A percentile compares a stretch with the other conserved stretches of the same genome.
Evolutionary conservation across 2,329 filamentous ascomycete species (phyloP).

Genomic region (Alternaria rosae): DNA sequence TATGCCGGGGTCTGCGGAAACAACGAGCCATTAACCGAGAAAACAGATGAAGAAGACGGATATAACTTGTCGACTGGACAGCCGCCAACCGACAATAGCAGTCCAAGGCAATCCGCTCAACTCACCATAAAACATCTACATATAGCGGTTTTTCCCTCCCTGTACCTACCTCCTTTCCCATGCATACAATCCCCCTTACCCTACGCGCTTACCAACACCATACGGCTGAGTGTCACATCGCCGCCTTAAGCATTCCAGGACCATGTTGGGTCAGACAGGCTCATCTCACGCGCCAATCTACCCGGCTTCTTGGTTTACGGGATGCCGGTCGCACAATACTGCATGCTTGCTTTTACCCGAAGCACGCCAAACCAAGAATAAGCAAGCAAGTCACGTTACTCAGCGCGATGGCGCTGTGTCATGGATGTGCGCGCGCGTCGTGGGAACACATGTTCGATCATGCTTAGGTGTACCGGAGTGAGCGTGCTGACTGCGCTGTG

Average conservation of each 20-base stretch:
- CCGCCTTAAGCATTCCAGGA: neutral
- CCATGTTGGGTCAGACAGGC: neutral
- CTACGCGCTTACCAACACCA: neutral
- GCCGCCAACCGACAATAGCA: neutral
- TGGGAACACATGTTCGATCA: constrained; percentile 10
- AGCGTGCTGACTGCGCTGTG: constrained; percentile 4
- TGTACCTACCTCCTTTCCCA: neutral
- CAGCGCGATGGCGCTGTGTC: neutral
- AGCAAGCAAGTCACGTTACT: neutral
- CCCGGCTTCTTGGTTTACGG: neutral
- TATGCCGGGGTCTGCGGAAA: neutral
- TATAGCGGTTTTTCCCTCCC: neutral
- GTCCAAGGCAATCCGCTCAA: neutral
- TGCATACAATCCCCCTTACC: neutral
- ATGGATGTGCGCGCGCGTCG: neutral
- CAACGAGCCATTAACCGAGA: neutral
- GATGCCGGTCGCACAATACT: neutral
- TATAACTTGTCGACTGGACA: neutral
- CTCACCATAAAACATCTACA: neutral
- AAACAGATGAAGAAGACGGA: neutral
- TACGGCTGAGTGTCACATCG: neutral
- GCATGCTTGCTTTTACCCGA: neutral
- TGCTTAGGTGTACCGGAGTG: neutral
- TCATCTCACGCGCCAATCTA: neutral
- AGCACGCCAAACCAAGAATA: neutral